Percentiles rank a stretch among this genome's conserved stretches.
Evolutionary conservation across 2,329 filamentous ascomycete genomes (phyloP).

Genomic region (Bipolaris cookei): DNA sequence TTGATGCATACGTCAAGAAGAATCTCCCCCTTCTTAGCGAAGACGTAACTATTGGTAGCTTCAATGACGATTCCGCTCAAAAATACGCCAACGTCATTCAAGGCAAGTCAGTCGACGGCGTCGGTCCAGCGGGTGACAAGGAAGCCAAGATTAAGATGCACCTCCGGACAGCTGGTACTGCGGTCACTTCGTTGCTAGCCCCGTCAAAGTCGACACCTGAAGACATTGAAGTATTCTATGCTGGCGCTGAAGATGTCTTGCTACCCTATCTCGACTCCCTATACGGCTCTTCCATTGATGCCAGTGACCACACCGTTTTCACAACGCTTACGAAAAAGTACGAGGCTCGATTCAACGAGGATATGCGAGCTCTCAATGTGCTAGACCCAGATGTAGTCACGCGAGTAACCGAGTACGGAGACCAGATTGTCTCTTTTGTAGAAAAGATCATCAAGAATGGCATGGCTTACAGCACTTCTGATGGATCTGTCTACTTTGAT

Average conservation of each 20-base stretch:
- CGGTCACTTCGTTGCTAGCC: conserved; percentile 57
- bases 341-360: conserved; percentile 85
- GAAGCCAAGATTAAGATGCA: conserved; percentile 94
- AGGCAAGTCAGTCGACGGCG: conserved; percentile 62
- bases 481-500: conserved; percentile 94
- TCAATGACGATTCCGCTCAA: conserved; percentile 56
- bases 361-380: conserved; percentile 87
- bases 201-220: conserved; percentile 39
- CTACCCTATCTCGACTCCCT: conserved; percentile 79
- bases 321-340: conserved; percentile 84
- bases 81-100: conserved; percentile 62
- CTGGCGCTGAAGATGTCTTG: conserved; percentile 70
- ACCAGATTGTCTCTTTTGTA: conserved; percentile 85
- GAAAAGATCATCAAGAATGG: conserved; percentile 82
- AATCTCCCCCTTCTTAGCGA: conserved; percentile 64
- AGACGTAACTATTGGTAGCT: conserved; percentile 55
- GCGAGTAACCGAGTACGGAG: conserved; percentile 89
- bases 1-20: conserved; percentile 66
- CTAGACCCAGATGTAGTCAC: conserved; percentile 81
- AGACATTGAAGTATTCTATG: conserved; percentile 59
- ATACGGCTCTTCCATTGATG: conserved; percentile 63
- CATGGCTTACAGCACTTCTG: conserved; percentile 76
- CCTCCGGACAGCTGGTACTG: conserved; percentile 66
- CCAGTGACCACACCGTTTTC: conserved; percentile 76
- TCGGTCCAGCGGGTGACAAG: conserved; percentile 68